Conservation (phyloP, 768 basidiomycete species). For the Tulasnella sp. region DNA sequence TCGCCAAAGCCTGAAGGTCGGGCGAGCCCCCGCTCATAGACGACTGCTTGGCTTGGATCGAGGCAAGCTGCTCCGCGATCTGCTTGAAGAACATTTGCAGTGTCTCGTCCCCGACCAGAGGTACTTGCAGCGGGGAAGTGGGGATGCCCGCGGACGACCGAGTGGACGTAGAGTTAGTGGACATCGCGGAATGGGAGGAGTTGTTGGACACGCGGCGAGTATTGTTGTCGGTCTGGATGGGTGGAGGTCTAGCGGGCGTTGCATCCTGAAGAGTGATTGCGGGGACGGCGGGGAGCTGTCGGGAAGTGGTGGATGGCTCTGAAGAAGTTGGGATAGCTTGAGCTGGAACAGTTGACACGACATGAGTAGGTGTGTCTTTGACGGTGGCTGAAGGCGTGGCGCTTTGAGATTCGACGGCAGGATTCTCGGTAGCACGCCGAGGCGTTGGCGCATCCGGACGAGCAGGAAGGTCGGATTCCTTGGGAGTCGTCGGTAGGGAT, state of each 20-base stretch:
- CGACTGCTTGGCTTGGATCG: conserved; percentile 53
- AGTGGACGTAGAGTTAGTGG: conserved; percentile 13
- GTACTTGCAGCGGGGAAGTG: conserved; percentile 43
- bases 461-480: conserved; percentile 15
- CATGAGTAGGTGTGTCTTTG: background rate
- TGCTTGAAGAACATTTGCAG: conserved; percentile 83
- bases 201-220: conserved; percentile 1
- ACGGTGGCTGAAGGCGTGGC: background rate
- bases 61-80: conserved; percentile 70
- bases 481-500: background rate
- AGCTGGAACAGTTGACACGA: background rate
- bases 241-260: background rate
- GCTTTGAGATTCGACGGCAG: background rate
- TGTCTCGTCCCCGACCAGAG: conserved; percentile 62
- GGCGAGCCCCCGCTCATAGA: conserved; percentile 8
- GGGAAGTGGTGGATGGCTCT: background rate
- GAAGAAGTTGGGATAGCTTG: background rate
- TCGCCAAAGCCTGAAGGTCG: conserved; percentile 8
- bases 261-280: conserved; percentile 27
- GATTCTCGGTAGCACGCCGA: background rate
- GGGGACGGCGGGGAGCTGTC: conserved; percentile 20
- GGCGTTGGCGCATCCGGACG: conserved; percentile 31
- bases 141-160: conserved; percentile 27
- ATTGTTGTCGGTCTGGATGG: background rate
- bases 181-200: background rate